A percentile compares a stretch with the other conserved stretches of the same genome.
These are phyloP conservation scores for Auricularia sp. DNA, from an alignment of 768 basidiomycete genomes.

Conservation along the genomic window DNA sequence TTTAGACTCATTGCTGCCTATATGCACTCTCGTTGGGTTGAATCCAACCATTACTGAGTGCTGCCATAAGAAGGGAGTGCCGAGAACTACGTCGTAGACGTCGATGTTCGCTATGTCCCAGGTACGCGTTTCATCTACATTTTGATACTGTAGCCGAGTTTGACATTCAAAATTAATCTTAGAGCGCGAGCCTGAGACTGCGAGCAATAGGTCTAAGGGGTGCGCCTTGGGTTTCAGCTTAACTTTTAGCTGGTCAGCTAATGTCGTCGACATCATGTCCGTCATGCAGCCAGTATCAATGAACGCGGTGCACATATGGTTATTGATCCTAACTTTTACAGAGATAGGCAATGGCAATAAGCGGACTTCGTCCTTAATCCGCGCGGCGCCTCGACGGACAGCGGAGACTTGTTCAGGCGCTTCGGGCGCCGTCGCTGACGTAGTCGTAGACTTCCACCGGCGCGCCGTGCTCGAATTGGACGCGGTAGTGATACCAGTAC, in stretches of 20 bases:
- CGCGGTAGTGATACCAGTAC: too few species aligned
- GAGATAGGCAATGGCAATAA: slow-evolving; percentile 5
- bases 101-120: slow-evolving; percentile 29
- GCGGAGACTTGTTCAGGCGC: too few species aligned
- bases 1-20: background rate
- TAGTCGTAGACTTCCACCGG: too few species aligned
- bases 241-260: slow-evolving; percentile 8
- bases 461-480: too few species aligned
- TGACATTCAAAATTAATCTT: slow-evolving; percentile 3
- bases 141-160: slow-evolving; percentile 5
- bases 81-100: slow-evolving; percentile 27
- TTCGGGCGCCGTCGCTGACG: too few species aligned
- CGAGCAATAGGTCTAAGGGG: slow-evolving; percentile 8
- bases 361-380: slow-evolving; percentile 6
- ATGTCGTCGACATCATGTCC: slow-evolving; percentile 10
- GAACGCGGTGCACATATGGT: background rate
- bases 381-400: slow-evolving; percentile 1
- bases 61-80: slow-evolving; percentile 28
- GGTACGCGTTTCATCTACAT: background rate
- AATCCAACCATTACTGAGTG: slow-evolving; percentile 21
- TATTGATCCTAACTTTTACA: slow-evolving; percentile 6
- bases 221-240: background rate
- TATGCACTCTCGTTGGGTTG: background rate
- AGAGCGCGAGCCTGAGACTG: slow-evolving; percentile 7
- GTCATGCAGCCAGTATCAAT: slow-evolving; percentile 8